A percentile compares a stretch with the other conserved stretches of the same genome.
Evolutionary conservation across 208 protist species (phyloP).

Genomic region (Trypanosoma congolense): DNA sequence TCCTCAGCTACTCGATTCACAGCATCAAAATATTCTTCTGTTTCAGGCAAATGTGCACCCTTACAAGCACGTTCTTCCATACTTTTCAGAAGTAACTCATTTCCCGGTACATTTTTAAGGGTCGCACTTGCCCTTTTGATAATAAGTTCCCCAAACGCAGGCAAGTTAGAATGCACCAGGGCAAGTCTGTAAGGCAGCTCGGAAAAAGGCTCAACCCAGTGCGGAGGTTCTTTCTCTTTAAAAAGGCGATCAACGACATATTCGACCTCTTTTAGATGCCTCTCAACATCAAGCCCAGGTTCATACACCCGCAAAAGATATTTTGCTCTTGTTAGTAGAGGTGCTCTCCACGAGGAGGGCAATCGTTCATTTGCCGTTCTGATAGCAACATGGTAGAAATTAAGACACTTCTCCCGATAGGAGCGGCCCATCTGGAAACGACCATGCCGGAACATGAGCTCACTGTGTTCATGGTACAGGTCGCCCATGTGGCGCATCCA

Average conservation of each 20-base stretch:
- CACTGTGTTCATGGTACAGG: slow-evolving; percentile 82
- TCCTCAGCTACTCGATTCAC: slow-evolving; percentile 63
- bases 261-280: slow-evolving; percentile 67
- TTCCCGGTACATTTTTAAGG: slow-evolving; percentile 41
- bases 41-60: slow-evolving; percentile 41
- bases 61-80: slow-evolving; percentile 69
- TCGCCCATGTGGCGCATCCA: slow-evolving; percentile 89
- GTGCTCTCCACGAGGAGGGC: slow-evolving; percentile 76
- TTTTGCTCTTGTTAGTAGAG: slow-evolving; percentile 78
- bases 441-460: slow-evolving; percentile 77
- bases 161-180: slow-evolving; percentile 71
- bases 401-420: slow-evolving; percentile 76
- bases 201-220: slow-evolving; percentile 81
- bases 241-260: slow-evolving; percentile 71
- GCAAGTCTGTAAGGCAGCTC: slow-evolving; percentile 75
- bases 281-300: slow-evolving; percentile 44
- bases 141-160: slow-evolving; percentile 74
- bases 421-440: slow-evolving; percentile 63
- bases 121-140: slow-evolving; percentile 45
- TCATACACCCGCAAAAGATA: slow-evolving; percentile 77
- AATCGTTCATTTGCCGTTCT: slow-evolving; percentile 76
- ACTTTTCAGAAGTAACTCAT: slow-evolving; percentile 57
- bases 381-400: slow-evolving; percentile 77
- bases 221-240: slow-evolving; percentile 52
- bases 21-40: slow-evolving; percentile 56